Conservation (phyloP, 345 rosid species). For the Eucalyptus caleyi region DNA sequence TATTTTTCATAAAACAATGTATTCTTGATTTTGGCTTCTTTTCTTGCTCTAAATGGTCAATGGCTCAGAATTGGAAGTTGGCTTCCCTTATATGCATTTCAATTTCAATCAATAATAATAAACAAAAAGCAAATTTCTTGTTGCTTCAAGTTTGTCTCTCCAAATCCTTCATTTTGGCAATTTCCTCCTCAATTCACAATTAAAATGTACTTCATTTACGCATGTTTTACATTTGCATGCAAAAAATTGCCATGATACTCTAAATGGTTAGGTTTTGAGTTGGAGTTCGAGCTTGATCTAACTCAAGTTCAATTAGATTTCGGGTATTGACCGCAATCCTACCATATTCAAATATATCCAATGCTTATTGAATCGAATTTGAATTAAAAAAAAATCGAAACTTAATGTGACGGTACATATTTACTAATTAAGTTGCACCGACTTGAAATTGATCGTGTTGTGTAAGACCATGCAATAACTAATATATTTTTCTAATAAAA, state of each 20-base stretch:
- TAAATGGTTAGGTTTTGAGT: background rate
- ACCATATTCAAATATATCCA: rapidly evolving
- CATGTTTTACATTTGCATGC: background rate
- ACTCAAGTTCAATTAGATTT: background rate
- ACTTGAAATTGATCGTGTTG: background rate
- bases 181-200: background rate
- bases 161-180: background rate
- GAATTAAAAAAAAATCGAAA: rapidly evolving
- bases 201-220: background rate
- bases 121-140: background rate
- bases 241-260: background rate
- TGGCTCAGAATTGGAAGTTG: background rate
- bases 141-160: background rate
- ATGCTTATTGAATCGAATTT: background rate
- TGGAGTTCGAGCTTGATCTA: background rate
- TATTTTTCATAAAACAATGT: rapidly evolving
- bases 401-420: background rate
- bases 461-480: background rate
- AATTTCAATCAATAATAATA: background rate
- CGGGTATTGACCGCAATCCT: rapidly evolving
- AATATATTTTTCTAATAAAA: background rate
- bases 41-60: background rate
- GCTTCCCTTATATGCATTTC: background rate
- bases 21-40: background rate
- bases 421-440: background rate